Conservation (phyloP, 306 rosid genomes). For the Acmispon strigosus region DNA sequence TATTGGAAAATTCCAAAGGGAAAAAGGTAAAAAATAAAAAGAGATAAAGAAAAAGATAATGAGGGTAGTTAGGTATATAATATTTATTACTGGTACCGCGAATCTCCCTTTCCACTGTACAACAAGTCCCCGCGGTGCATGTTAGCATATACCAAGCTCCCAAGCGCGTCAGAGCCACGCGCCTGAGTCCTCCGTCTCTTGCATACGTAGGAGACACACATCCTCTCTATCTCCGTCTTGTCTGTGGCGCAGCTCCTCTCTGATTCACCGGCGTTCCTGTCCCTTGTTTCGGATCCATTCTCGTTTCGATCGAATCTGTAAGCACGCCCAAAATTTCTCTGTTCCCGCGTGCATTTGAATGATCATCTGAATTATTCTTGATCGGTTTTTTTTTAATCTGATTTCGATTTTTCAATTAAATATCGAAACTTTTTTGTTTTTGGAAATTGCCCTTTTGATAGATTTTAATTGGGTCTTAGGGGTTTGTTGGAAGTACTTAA, state of each 20-base stretch:
- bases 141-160: background rate
- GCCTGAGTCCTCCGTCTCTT: background rate
- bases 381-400: background rate
- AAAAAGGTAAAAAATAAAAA: background rate
- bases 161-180: conserved; percentile 29
- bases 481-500: background rate
- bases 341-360: background rate
- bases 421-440: background rate
- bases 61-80: background rate
- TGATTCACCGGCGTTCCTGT: background rate
- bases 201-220: background rate
- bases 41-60: background rate
- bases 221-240: conserved; percentile 1
- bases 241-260: background rate
- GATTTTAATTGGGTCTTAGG: background rate
- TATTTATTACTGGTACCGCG: background rate
- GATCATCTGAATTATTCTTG: background rate
- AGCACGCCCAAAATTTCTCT: background rate
- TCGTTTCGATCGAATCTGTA: background rate
- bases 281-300: conserved; percentile 9
- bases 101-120: background rate
- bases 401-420: background rate
- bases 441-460: background rate
- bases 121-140: background rate
- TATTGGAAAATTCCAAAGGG: background rate